These are phyloP conservation scores for Thelephora ganbajun DNA, from an alignment of 768 basidiomycete genomes.

Conservation along the genomic window DNA sequence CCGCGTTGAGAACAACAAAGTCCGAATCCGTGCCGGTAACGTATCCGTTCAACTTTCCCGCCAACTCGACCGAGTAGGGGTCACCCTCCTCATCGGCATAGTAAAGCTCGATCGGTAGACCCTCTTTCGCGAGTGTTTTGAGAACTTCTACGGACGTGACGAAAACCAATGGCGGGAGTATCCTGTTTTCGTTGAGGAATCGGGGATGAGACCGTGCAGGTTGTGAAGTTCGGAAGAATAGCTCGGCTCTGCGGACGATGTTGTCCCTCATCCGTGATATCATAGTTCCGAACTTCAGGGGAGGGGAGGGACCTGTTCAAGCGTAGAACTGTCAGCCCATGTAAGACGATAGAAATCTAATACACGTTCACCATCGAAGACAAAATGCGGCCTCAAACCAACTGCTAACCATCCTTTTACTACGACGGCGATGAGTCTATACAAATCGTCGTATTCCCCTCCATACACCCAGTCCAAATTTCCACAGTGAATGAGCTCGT, in stretches of 20 bases:
- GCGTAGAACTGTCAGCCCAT: neutral
- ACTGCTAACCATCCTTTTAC: slow-evolving; percentile 56
- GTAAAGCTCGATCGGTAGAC: slow-evolving; percentile 34
- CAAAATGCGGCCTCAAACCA: slow-evolving; percentile 54
- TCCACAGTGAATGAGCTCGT: slow-evolving; percentile 43
- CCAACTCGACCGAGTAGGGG: slow-evolving; percentile 74
- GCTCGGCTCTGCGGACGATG: slow-evolving; percentile 42
- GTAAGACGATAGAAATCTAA: slow-evolving; percentile 3
- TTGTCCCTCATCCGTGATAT: slow-evolving; percentile 43
- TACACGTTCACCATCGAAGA: slow-evolving; percentile 60
- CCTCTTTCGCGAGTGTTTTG: slow-evolving; percentile 12
- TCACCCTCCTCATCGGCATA: slow-evolving; percentile 77
- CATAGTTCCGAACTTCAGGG: slow-evolving; percentile 59
- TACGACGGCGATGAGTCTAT: slow-evolving; percentile 29
- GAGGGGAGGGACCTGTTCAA: slow-evolving; percentile 47
- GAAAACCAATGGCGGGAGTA: slow-evolving; percentile 58
- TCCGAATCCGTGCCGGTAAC: slow-evolving; percentile 75
- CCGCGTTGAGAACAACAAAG: slow-evolving; percentile 63
- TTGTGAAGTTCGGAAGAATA: slow-evolving; percentile 74
- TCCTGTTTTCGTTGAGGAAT: slow-evolving; percentile 60
- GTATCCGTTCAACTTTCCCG: slow-evolving; percentile 57
- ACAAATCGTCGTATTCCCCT: slow-evolving; percentile 58
- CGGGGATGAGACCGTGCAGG: slow-evolving; percentile 46
- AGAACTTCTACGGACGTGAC: slow-evolving; percentile 45
- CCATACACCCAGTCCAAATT: slow-evolving; percentile 76